Conservation (phyloP, 2,329 filamentous ascomycete genomes). For the Beauveria asiatica region DNA sequence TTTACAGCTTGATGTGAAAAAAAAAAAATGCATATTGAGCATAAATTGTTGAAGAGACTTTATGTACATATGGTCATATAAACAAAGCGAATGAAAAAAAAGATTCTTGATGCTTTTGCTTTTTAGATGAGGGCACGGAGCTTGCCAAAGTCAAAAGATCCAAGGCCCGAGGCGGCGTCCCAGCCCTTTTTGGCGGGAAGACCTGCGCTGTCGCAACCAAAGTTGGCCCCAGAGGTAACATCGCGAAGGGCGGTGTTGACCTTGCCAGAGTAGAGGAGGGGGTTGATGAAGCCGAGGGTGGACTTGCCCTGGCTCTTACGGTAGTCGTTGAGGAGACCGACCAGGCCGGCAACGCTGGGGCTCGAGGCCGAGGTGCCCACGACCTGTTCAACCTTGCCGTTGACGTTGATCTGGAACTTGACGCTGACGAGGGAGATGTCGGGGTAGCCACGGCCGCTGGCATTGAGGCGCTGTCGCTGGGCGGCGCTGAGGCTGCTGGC, state of each 20-base stretch:
- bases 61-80: background rate
- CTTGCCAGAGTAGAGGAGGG: conserved; percentile 12
- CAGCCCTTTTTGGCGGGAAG: conserved; percentile 7
- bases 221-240: conserved; percentile 10
- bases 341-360: conserved; percentile 2
- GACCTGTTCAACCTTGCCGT: background rate
- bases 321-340: conserved; percentile 11
- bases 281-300: conserved; percentile 10
- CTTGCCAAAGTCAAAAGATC: conserved; percentile 12
- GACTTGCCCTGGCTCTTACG: conserved; percentile 6
- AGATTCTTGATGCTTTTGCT: background rate
- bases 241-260: conserved; percentile 12
- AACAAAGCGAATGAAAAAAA: background rate
- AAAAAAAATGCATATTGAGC: background rate
- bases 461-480: background rate
- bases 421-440: conserved; percentile 8
- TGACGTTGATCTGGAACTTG: conserved; percentile 1
- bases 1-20: no score
- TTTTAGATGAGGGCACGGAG: background rate
- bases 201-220: conserved; percentile 7
- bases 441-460: conserved; percentile 7
- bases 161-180: conserved; percentile 11
- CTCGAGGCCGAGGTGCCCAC: conserved; percentile 9
- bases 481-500: background rate
- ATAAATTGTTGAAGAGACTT: background rate